These are phyloP conservation scores for Pleurotus tuoliensis DNA, from an alignment of 768 basidiomycete genomes.

Conservation along the genomic window DNA sequence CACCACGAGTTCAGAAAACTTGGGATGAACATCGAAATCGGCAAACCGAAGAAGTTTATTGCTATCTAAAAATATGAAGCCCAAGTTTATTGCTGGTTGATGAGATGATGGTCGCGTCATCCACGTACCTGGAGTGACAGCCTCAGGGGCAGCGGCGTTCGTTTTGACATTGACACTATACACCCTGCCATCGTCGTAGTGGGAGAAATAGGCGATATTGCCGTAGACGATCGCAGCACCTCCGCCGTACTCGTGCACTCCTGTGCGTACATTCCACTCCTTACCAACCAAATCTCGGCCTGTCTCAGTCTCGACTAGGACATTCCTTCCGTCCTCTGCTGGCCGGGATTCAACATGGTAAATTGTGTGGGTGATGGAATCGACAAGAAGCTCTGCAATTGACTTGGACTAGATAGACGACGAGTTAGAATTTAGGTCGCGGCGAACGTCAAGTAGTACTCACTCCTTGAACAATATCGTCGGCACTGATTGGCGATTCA, in stretches of 20 bases:
- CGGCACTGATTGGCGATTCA: constrained; percentile 48
- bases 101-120: background rate
- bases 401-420: constrained; percentile 15
- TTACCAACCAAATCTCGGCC: constrained; percentile 43
- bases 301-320: constrained; percentile 39
- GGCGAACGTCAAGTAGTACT: constrained; percentile 6
- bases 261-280: constrained; percentile 50
- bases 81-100: background rate
- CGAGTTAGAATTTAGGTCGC: background rate
- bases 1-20: constrained; percentile 38
- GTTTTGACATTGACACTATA: constrained; percentile 33
- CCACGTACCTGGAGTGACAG: constrained; percentile 48
- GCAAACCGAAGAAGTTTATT: constrained; percentile 42
- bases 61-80: constrained; percentile 24
- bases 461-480: constrained; percentile 42
- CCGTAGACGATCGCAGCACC: constrained; percentile 50
- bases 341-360: constrained; percentile 14
- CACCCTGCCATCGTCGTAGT: constrained; percentile 47
- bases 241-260: constrained; percentile 74
- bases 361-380: constrained; percentile 2
- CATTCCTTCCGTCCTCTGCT: constrained; percentile 20
- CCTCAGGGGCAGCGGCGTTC: constrained; percentile 21
- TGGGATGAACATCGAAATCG: constrained; percentile 49
- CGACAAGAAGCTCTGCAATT: constrained; percentile 12
- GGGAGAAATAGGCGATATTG: constrained; percentile 55